Conservation (phyloP, 192 early-diverging fungal species). For the Linnemannia schmuckeri region DNA sequence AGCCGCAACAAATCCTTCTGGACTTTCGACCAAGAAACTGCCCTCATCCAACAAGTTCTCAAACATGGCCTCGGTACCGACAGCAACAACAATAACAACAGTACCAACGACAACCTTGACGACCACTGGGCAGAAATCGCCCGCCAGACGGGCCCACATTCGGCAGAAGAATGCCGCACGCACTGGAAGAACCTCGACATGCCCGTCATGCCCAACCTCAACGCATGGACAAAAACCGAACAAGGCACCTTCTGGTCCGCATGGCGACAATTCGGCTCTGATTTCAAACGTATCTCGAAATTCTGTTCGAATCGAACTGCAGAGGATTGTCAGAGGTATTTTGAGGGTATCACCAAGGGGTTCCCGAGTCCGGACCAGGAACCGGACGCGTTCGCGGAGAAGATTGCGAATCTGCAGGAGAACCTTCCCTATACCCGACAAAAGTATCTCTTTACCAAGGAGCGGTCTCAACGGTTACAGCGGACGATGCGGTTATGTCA, state of each 20-base stretch:
- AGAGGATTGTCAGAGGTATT: constrained; percentile 25
- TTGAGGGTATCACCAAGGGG: constrained; percentile 15
- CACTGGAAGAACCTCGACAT: constrained; percentile 50
- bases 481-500: constrained; percentile 5
- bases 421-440: constrained; percentile 9
- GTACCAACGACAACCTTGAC: neutral
- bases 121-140: constrained; percentile 29
- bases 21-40: constrained; percentile 41
- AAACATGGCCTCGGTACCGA: neutral
- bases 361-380: constrained; percentile 19
- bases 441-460: constrained; percentile 34
- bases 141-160: constrained; percentile 6
- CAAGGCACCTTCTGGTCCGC: constrained; percentile 27
- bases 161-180: constrained; percentile 23
- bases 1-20: constrained; percentile 11
- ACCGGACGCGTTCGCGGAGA: neutral
- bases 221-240: constrained; percentile 19
- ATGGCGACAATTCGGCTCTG: constrained; percentile 30
- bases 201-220: constrained; percentile 8
- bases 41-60: constrained; percentile 42
- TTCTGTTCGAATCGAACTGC: constrained; percentile 17
- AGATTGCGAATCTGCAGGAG: constrained; percentile 3
- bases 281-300: constrained; percentile 29
- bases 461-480: constrained; percentile 25
- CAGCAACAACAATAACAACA: neutral